Percentiles rank a stretch among this genome's conserved stretches.
These are phyloP conservation scores for Aureobasidium mangrovei DNA, from an alignment of 2,329 filamentous ascomycete genomes.

Conservation along the genomic window DNA sequence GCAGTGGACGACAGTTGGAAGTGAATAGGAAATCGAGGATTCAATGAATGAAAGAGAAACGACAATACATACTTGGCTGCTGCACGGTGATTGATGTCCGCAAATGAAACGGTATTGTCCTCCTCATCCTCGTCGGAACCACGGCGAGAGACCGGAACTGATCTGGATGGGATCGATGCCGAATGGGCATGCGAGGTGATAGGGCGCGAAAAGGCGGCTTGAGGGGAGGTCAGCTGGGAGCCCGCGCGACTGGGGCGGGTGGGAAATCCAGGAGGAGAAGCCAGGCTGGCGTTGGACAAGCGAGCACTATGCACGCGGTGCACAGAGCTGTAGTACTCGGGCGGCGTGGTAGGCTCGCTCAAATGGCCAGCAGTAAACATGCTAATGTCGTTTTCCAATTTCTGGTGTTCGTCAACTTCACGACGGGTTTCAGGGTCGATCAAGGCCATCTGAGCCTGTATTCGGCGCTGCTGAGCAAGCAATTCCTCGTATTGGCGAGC, in stretches of 20 bases:
- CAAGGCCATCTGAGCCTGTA: constrained; percentile 86
- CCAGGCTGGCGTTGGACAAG: constrained; percentile 81
- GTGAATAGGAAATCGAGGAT: background rate
- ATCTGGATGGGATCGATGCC: constrained; percentile 67
- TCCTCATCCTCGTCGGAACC: constrained; percentile 86
- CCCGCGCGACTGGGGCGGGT: constrained; percentile 63
- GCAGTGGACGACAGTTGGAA: background rate
- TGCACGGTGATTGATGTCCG: constrained; percentile 61
- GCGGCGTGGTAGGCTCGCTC: constrained; percentile 92
- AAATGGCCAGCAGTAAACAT: constrained; percentile 61
- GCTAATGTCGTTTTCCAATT: constrained; percentile 71
- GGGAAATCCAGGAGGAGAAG: constrained; percentile 60
- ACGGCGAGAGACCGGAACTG: constrained; percentile 74
- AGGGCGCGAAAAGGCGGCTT: constrained; percentile 48
- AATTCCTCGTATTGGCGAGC: constrained; percentile 86
- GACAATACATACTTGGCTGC: constrained; percentile 66
- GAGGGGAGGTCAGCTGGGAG: constrained; percentile 72
- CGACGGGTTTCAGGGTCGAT: constrained; percentile 76
- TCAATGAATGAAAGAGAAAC: background rate
- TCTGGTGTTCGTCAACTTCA: constrained; percentile 74
- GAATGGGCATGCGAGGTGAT: constrained; percentile 48
- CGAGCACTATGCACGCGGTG: constrained; percentile 64
- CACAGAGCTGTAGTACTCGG: constrained; percentile 64
- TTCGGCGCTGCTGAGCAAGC: constrained; percentile 77
- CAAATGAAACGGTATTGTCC: constrained; percentile 44